phyloP scores from a whole-genome alignment of 768 basidiomycete species.

The Sarcodon aspratus region DNA sequence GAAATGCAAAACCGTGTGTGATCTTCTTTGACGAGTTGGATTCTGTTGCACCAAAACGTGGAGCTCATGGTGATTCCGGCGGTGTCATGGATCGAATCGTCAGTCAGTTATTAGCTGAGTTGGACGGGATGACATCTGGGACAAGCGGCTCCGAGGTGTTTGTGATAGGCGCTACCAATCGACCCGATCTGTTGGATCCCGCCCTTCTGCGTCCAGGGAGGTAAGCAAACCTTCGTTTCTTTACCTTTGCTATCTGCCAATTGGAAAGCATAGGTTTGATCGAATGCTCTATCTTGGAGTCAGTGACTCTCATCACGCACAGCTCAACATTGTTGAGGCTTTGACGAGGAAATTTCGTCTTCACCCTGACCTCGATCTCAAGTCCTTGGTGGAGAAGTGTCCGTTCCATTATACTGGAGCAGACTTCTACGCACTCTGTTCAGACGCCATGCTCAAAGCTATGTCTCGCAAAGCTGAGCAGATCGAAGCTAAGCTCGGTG shows the following conservation, averaged over 20 bases:
- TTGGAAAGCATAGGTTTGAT: conserved; percentile 62
- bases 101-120: conserved; percentile 85
- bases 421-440: conserved; percentile 95
- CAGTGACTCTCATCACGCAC: conserved; percentile 77
- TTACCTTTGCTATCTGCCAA: not conserved
- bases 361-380: conserved; percentile 53
- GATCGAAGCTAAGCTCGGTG: conserved; percentile 69
- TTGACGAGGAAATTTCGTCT: conserved; percentile 89
- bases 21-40: conserved; percentile 97
- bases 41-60: conserved; percentile 88
- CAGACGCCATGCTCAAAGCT: conserved; percentile 91
- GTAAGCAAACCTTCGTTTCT: conserved; percentile 25
- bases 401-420: conserved; percentile 95
- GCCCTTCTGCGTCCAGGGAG: conserved; percentile 83
- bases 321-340: conserved; percentile 79
- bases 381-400: conserved; percentile 55
- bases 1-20: conserved; percentile 89
- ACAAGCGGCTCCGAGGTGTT: conserved; percentile 64
- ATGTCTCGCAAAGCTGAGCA: conserved; percentile 82
- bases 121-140: conserved; percentile 78
- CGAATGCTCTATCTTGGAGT: conserved; percentile 93
- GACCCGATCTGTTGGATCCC: conserved; percentile 85
- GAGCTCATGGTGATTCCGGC: conserved; percentile 91
- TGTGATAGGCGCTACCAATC: conserved; percentile 92
- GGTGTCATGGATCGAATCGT: conserved; percentile 99